A percentile compares a stretch with the other conserved stretches of the same genome.
Evolutionary conservation across 805 yeast species (phyloP).

Genomic region (Saccharomycopsis selenospora): DNA sequence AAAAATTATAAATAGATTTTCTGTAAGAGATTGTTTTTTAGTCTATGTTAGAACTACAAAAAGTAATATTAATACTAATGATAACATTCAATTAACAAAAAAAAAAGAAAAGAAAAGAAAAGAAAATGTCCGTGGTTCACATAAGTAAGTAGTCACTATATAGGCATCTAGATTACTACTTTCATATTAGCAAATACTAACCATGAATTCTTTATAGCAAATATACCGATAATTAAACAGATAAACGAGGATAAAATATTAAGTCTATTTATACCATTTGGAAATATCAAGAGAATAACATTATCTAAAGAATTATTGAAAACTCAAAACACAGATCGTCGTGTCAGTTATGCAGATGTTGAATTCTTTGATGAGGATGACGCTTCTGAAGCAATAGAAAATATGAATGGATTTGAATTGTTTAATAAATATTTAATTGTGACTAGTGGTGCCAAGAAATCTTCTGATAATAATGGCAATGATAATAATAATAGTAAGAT

Average conservation of each 20-base stretch:
- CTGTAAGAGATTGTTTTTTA: too few relatives aligned
- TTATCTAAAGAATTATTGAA: constrained; percentile 5
- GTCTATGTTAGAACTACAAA: too few relatives aligned
- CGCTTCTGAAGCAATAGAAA: constrained; percentile 6
- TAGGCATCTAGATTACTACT: constrained; percentile 1
- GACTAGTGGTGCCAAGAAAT: neutral
- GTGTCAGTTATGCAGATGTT: constrained; percentile 4
- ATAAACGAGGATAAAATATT: constrained; percentile 7
- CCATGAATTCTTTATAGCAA: constrained; percentile 3
- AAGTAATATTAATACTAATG: neutral
- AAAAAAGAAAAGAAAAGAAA: neutral
- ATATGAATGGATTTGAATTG: constrained; percentile 17
- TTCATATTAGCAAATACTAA: neutral
- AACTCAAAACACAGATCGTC: neutral
- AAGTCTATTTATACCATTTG: constrained; percentile 17
- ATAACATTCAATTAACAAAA: too few relatives aligned
- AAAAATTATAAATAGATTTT: too few relatives aligned
- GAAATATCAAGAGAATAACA: constrained; percentile 6
- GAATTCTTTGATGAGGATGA: neutral
- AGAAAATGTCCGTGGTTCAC: neutral
- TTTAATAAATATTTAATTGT: constrained; percentile 12
- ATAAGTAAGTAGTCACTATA: neutral
- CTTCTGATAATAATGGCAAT: neutral
- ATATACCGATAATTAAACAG: constrained; percentile 10
- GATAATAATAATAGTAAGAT: neutral